Base-by-base conservation (phyloP, 176 grass and related monocot genomes). In the Zea luxurians region DNA sequence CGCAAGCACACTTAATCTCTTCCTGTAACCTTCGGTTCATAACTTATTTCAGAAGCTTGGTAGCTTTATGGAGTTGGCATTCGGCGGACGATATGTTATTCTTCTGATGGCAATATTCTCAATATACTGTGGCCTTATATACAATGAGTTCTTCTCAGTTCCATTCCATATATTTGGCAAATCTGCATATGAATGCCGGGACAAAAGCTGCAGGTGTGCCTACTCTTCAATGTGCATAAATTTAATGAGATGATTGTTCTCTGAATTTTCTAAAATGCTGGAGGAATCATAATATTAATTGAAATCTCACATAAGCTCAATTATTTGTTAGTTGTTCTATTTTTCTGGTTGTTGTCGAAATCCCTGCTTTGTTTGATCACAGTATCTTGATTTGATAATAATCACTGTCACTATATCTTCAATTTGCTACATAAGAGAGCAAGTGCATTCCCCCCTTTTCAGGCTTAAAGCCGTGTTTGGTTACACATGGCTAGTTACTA, bases 61-160 rank as follows among this genome's bases (percentile, higher is more conserved):
- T 37, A 99, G 96, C 82, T 99, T 99, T 88, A 92, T 82, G 96
- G 96, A 99, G 76, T 91, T 99, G 90, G 96, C 96, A 79, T 99
- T 99, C 87, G 96, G 96, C 48, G 96, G 96, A 64, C 89, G 96
- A 66, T 99, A 99, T 87, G 86, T 99, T 78, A 87, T 99, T 81
- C 90, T 99, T 89, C 74, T 99, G 86, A 99, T 99, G 96, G 88
- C 96, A 70, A 70, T 99, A 65, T 99, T 99, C 80, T 99, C 96
- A 84, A 99, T 99, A 90, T 99, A 99, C 68, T 99, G 96, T 89
- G 96, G 96, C 45, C 85, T 99, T 79, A 83, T 99, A 93, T 99
- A 99, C 81, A 99, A 99, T 36, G 96, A 99, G 50, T 99, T 99
- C 61, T 99, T 99, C 72, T 99, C 96, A 68, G 88, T 99, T 85